Evolutionary conservation across 129 eudicot genomes (phyloP).

Genomic region (Smallanthus sonchifolius): DNA sequence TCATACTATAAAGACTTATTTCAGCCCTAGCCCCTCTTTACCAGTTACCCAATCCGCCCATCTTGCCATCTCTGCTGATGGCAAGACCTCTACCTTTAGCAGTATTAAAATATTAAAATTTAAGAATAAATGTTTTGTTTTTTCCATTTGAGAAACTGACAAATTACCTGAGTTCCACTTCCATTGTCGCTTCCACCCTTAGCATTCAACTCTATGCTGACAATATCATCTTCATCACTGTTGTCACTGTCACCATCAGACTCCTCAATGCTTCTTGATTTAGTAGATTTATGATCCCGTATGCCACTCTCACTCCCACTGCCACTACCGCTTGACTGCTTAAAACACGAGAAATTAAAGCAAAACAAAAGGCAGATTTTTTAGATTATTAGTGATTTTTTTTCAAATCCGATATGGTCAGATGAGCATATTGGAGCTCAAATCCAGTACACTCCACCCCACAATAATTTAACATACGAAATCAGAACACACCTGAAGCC

Average conservation of each 20-base stretch:
- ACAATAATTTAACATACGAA: constrained; percentile 29
- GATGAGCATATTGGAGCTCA: constrained; percentile 39
- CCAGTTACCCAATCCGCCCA: neutral
- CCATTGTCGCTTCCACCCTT: constrained; percentile 78
- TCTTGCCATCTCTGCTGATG: neutral
- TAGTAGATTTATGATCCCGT: constrained; percentile 36
- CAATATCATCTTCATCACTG: constrained; percentile 44
- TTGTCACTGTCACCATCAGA: constrained; percentile 45
- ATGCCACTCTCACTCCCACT: constrained; percentile 75
- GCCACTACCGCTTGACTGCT: constrained; percentile 62
- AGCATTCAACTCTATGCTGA: constrained; percentile 38
- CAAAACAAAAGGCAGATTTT: constrained; percentile 18
- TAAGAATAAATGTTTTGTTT: neutral
- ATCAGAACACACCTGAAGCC: constrained; percentile 44
- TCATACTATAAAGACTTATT: neutral
- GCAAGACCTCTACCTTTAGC: neutral
- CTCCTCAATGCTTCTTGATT: constrained; percentile 42
- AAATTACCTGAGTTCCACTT: constrained; percentile 67
- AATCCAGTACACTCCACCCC: constrained; percentile 38
- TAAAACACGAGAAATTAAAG: constrained; percentile 33
- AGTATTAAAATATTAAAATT: neutral
- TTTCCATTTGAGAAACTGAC: neutral
- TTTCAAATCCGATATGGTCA: constrained; percentile 29
- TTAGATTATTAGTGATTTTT: constrained; percentile 24
- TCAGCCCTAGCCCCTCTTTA: neutral